Percentiles rank a stretch among this genome's conserved stretches.
phyloP scores from a whole-genome alignment of 2,329 filamentous ascomycete species.

The Rugonectria rugulosa region DNA sequence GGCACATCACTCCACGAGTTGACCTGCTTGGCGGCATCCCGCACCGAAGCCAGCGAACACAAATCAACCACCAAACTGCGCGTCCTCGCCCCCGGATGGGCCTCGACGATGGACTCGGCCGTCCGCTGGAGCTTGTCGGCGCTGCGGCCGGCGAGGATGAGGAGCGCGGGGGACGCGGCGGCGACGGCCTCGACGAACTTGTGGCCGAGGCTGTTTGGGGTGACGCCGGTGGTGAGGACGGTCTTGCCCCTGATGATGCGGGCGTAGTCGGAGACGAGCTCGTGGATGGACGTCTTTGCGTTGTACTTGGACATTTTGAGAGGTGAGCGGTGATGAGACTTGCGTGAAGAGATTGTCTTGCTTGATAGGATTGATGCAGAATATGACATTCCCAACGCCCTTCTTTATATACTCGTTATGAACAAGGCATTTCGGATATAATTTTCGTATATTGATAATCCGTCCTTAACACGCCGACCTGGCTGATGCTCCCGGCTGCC shows the following conservation, averaged over 20 bases:
- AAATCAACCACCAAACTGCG: slow-evolving; percentile 50
- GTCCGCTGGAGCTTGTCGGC: slow-evolving; percentile 49
- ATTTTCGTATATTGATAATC: not conserved
- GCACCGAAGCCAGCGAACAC: slow-evolving; percentile 48
- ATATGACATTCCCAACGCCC: not conserved
- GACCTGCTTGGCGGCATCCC: slow-evolving; percentile 47
- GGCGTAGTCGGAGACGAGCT: slow-evolving; percentile 41
- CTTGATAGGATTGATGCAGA: not conserved
- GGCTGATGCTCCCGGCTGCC: not conserved
- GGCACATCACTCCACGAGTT: slow-evolving; percentile 43
- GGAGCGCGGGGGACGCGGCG: slow-evolving; percentile 46
- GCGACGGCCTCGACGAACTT: slow-evolving; percentile 49
- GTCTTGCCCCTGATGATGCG: slow-evolving; percentile 45
- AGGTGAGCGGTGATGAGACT: not conserved
- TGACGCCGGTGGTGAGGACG: slow-evolving; percentile 53
- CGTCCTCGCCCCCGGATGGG: slow-evolving; percentile 43
- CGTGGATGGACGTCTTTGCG: slow-evolving; percentile 33
- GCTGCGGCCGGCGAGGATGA: slow-evolving; percentile 57
- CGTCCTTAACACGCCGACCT: not conserved
- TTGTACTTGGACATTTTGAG: slow-evolving; percentile 20
- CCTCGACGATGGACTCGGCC: slow-evolving; percentile 43
- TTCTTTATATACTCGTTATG: not conserved
- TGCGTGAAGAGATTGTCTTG: not conserved
- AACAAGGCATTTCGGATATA: not conserved
- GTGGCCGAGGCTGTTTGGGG: slow-evolving; percentile 49